Evolutionary conservation across 805 yeast genomes (phyloP), one percentile per base, ranked within the genome.

Genomic region (Pichia heedii): DNA sequence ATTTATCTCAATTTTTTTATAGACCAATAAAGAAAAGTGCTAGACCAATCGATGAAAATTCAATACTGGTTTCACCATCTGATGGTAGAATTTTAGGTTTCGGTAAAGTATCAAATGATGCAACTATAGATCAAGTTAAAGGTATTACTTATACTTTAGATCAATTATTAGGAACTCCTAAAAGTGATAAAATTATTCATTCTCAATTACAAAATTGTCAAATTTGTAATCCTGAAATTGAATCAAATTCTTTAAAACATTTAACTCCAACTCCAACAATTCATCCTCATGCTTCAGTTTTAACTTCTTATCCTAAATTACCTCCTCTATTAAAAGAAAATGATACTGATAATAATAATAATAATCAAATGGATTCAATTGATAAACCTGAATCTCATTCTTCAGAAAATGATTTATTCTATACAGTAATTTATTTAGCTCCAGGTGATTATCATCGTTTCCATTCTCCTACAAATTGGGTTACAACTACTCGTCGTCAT

Each of bases 371-470:
- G 18, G 35, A 38, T 3, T 45, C 50, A 13, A 54, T 48, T 36
- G 48, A 48, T 18, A 52, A 54, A 26, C 20, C 21, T 13, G 22
- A 18, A 18, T 22, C 50, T 41, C n/a, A 22, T 32, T n/a, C 32
- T 20, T 54, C 61, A 20, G 73, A 74, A 35, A 83, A 78, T 42
- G 75, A 78, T 52, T 68, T 93, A 44, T 90, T 73, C 56, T 93
- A 82, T 62, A 82, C 96, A 1, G 99, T 93, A 18, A 86, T 93
- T 18, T 93, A 93, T 60, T 70, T 93, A 42, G 96, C 97, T 0
- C 99, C 99, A 0, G 99, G 99, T 33, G 98, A 93, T 61, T 93
- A 93, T 63, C 99, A 93, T 64, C 81, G 95, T 49, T 93, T 82
- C 67, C 99, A 93, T 61, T 86, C 97, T 11, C 98, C 99, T 3